Evolutionary conservation across 169 alveolate species (phyloP).

Genomic region (Babesia bovis): DNA sequence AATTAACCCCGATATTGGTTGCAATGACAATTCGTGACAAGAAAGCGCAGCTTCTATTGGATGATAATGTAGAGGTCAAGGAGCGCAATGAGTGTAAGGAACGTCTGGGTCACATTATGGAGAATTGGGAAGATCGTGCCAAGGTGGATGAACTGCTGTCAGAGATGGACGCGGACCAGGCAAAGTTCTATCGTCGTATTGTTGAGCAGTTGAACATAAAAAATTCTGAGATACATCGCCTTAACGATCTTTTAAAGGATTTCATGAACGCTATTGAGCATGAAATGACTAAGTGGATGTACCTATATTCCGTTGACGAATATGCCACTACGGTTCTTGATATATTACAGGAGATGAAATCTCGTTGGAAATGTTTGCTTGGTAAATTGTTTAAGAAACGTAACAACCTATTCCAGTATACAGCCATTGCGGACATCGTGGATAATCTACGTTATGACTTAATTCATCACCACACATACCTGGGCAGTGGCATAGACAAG

Average conservation of each 20-base stretch:
- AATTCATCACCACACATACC: constrained; percentile 79
- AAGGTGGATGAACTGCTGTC: constrained; percentile 41
- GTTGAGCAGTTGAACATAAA: constrained; percentile 46
- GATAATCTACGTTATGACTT: constrained; percentile 84
- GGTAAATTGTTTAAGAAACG: constrained; percentile 31
- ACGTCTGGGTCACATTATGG: constrained; percentile 40
- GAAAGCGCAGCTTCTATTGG: constrained; percentile 72
- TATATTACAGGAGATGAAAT: constrained; percentile 63
- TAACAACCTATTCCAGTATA: constrained; percentile 74
- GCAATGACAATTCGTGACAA: constrained; percentile 87
- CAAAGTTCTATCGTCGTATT: constrained; percentile 47
- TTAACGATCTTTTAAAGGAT: constrained; percentile 55
- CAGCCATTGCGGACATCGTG: constrained; percentile 82
- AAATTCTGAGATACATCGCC: constrained; percentile 43
- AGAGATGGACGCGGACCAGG: constrained; percentile 53
- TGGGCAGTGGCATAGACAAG: constrained; percentile 74
- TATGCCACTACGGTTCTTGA: constrained; percentile 71
- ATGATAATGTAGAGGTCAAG: constrained; percentile 67
- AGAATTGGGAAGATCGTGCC: constrained; percentile 45
- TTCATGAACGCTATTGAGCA: constrained; percentile 66
- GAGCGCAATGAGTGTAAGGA: constrained; percentile 72
- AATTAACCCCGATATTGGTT: constrained; percentile 93
- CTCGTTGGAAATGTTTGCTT: constrained; percentile 69
- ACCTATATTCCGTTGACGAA: constrained; percentile 73
- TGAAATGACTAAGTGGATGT: constrained; percentile 74